These are phyloP conservation scores for Penicillium sp. DNA, from an alignment of 2,329 filamentous ascomycete species.

Conservation along the genomic window DNA sequence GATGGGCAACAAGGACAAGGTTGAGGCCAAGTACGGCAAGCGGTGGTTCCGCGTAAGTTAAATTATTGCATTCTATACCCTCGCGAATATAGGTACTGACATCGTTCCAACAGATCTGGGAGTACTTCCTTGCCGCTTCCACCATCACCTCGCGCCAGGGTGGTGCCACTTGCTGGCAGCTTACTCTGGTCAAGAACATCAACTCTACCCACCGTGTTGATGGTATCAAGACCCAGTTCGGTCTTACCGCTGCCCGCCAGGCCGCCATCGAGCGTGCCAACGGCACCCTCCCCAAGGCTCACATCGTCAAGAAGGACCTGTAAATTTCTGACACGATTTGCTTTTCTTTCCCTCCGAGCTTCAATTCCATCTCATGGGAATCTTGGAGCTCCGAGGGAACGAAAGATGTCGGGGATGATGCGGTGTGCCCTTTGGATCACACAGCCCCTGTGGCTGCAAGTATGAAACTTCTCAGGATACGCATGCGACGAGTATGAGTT, in stretches of 20 bases:
- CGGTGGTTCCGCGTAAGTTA: conserved; percentile 87
- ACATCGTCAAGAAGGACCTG: conserved; percentile 38
- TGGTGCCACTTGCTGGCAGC: conserved; percentile 82
- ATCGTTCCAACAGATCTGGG: conserved; percentile 69
- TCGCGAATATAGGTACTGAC: neutral
- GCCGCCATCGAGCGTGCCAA: conserved; percentile 44
- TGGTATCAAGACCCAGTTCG: conserved; percentile 70
- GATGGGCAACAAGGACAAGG: conserved; percentile 90
- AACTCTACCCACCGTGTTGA: conserved; percentile 83
- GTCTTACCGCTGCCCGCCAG: conserved; percentile 67
- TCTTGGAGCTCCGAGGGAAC: neutral
- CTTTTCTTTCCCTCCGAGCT: neutral
- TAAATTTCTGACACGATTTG: conserved; percentile 18
- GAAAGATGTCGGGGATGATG: neutral
- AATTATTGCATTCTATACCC: neutral
- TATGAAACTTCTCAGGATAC: conserved; percentile 6
- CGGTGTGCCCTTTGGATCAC: neutral
- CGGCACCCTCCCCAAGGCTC: conserved; percentile 42
- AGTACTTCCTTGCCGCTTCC: conserved; percentile 85
- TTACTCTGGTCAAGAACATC: conserved; percentile 85
- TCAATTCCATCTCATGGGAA: neutral
- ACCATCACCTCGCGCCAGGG: conserved; percentile 85
- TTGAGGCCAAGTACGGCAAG: conserved; percentile 91
- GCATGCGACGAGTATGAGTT: conserved; percentile 18
- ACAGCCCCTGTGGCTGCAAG: neutral